phyloP scores from a whole-genome alignment of 805 yeast species.

The Zygotorulaspora florentina region DNA sequence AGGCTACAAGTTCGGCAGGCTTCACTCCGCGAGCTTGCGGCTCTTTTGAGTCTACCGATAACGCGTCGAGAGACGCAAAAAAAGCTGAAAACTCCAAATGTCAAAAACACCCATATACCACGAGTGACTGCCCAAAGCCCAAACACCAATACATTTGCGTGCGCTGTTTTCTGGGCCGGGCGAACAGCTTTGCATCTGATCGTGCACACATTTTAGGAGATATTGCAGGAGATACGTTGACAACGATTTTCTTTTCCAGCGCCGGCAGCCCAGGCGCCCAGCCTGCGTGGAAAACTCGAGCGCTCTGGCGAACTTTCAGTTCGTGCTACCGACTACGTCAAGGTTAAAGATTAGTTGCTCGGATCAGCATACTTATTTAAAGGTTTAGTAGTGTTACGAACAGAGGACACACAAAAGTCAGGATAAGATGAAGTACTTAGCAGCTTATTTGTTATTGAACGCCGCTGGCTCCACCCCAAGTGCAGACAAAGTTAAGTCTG shows the following conservation, averaged over 20 bases:
- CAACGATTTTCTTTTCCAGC: too few relatives aligned
- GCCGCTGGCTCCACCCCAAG: slow-evolving; percentile 97
- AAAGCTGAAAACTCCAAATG: background rate
- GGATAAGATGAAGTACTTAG: slow-evolving; percentile 84
- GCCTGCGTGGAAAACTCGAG: too few relatives aligned
- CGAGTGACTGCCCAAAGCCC: background rate
- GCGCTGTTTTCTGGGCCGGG: background rate
- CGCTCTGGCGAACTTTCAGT: too few relatives aligned
- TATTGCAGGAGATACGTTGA: too few relatives aligned
- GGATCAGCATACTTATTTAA: background rate
- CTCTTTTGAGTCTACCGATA: too few relatives aligned
- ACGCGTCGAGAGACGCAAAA: background rate
- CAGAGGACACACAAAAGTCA: background rate
- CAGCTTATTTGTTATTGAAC: slow-evolving; percentile 97
- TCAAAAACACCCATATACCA: background rate
- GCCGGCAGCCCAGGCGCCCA: too few relatives aligned
- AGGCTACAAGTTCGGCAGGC: too few relatives aligned
- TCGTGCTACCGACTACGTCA: background rate
- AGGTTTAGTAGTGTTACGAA: too few relatives aligned
- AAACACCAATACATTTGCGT: background rate
- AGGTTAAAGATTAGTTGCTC: background rate
- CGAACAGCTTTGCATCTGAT: too few relatives aligned
- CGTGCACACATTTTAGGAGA: too few relatives aligned
- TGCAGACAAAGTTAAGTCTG: slow-evolving; percentile 82
- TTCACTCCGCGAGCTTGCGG: too few relatives aligned